phyloP scores from a whole-genome alignment of 1,284 basidiomycete genomes.

The Ceratobasidium sp. region DNA sequence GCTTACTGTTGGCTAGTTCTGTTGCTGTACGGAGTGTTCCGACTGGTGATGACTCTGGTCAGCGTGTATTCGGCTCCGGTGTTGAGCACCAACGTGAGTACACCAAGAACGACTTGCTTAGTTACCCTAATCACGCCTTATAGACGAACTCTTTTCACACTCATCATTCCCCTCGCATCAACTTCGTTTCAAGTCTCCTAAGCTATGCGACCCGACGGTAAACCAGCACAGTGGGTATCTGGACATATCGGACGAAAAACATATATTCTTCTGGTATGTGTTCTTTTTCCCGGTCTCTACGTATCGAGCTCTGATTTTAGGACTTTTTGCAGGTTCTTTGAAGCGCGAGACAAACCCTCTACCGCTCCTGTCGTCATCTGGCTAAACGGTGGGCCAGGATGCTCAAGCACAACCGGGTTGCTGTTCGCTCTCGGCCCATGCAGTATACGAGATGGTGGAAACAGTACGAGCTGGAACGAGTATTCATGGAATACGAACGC shows the following conservation, averaged over 20 bases:
- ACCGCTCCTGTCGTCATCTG: conserved; percentile 65
- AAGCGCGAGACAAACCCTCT: conserved; percentile 62
- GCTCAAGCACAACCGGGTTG: conserved; percentile 60
- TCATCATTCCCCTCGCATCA: conserved; percentile 64
- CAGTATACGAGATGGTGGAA: conserved; percentile 62
- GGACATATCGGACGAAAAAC: conserved; percentile 64
- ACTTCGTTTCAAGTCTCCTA: conserved; percentile 60
- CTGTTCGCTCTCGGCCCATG: conserved; percentile 67
- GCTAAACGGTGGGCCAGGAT: conserved; percentile 63
- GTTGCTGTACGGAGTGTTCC: not conserved
- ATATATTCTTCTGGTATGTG: conserved; percentile 59
- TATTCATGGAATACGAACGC: conserved; percentile 65
- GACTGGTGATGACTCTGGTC: not conserved
- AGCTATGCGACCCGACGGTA: conserved; percentile 63
- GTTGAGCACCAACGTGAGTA: not conserved
- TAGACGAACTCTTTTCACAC: conserved; percentile 62
- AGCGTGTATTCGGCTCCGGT: not conserved
- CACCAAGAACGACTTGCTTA: not conserved
- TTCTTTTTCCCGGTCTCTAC: not conserved
- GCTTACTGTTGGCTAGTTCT: not conserved
- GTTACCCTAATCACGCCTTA: not conserved
- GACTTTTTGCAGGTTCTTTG: conserved; percentile 56
- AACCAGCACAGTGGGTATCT: conserved; percentile 66
- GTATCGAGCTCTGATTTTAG: conserved; percentile 48
- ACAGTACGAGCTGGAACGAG: conserved; percentile 62